A percentile compares a stretch with the other conserved stretches of the same genome.
Evolutionary conservation across 2,329 filamentous ascomycete genomes (phyloP).

Genomic region (Diaporthe sp.): DNA sequence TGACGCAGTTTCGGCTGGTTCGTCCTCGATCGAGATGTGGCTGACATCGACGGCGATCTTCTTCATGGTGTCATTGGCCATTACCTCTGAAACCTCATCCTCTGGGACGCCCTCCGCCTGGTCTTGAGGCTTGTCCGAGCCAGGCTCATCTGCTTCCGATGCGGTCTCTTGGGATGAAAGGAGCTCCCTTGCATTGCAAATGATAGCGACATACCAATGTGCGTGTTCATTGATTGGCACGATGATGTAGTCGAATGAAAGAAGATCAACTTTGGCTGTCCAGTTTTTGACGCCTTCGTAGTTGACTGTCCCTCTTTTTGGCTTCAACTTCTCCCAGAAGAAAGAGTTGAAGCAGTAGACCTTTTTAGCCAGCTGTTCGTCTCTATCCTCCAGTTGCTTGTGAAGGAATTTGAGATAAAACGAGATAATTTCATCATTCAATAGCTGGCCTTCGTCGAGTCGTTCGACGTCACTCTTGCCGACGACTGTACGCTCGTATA

Average conservation of each 20-base stretch:
- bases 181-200: slow-evolving; percentile 86
- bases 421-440: slow-evolving; percentile 93
- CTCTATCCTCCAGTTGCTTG: slow-evolving; percentile 66
- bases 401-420: slow-evolving; percentile 88
- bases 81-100: slow-evolving; percentile 27
- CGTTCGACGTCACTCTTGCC: slow-evolving; percentile 80
- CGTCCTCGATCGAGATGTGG: slow-evolving; percentile 31
- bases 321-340: slow-evolving; percentile 86
- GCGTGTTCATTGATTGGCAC: slow-evolving; percentile 89
- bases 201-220: slow-evolving; percentile 97
- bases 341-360: slow-evolving; percentile 95
- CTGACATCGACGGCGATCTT: slow-evolving; percentile 22
- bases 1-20: slow-evolving; percentile 4
- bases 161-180: slow-evolving; percentile 48
- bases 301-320: slow-evolving; percentile 75
- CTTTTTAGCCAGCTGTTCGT: slow-evolving; percentile 70
- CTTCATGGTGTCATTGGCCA: slow-evolving; percentile 36
- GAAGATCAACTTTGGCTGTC: slow-evolving; percentile 88
- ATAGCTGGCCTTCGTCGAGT: slow-evolving; percentile 85
- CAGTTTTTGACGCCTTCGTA: slow-evolving; percentile 89
- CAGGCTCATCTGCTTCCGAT: slow-evolving; percentile 1
- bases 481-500: slow-evolving; percentile 77
- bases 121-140: background rate
- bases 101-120: background rate
- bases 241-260: slow-evolving; percentile 88